Conservation (phyloP, 1,139 yeast genomes). For the Scheffersomyces titani region DNA sequence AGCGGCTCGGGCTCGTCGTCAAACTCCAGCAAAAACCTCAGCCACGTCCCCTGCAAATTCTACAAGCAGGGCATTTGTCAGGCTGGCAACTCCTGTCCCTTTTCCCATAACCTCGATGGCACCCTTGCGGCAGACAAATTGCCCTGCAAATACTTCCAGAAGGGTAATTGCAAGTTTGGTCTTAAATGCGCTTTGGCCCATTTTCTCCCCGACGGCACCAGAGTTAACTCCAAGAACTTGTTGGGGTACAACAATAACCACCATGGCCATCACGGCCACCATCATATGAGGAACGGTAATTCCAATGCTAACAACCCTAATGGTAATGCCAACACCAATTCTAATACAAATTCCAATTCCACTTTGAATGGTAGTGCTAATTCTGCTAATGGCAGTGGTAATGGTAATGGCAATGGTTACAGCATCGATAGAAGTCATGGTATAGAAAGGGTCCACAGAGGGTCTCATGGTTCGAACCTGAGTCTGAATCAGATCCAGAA, state of each 20-base stretch:
- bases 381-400: not conserved
- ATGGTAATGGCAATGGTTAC: not conserved
- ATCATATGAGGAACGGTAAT: not conserved
- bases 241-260: constrained; percentile 2
- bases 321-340: not conserved
- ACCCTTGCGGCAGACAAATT: constrained; percentile 59
- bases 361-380: not conserved
- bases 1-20: constrained; percentile 11
- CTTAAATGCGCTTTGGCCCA: constrained; percentile 92
- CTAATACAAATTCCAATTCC: not conserved
- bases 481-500: not conserved
- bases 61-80: constrained; percentile 90
- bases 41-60: constrained; percentile 96
- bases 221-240: constrained; percentile 56
- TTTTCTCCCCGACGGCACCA: constrained; percentile 83
- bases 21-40: constrained; percentile 45
- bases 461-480: not conserved
- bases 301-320: not conserved
- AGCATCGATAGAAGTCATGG: not conserved
- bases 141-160: constrained; percentile 91
- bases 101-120: constrained; percentile 74
- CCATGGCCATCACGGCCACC: constrained; percentile 3
- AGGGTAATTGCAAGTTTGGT: constrained; percentile 95
- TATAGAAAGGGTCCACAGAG: not conserved
- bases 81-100: constrained; percentile 91